phyloP scores from a whole-genome alignment of 495 filamentous ascomycete genomes.

The Bryoglossum gracile region DNA sequence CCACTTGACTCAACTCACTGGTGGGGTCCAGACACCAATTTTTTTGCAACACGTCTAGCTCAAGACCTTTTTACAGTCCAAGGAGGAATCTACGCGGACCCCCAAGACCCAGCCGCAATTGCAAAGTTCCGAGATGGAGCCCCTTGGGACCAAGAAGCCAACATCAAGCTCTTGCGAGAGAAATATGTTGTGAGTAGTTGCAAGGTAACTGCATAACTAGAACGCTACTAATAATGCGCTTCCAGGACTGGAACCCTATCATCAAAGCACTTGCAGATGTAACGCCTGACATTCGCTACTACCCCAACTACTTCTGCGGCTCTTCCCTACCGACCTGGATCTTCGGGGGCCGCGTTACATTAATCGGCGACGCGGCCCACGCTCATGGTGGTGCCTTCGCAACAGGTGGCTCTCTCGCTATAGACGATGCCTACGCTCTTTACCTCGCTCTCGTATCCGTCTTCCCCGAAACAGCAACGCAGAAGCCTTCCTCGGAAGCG shows the following conservation, averaged over 20 bases:
- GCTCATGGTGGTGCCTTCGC: slow-evolving; percentile 44
- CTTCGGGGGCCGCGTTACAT: slow-evolving; percentile 32
- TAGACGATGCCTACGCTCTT: slow-evolving; percentile 38
- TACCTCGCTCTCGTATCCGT: slow-evolving; percentile 24
- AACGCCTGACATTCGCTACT: slow-evolving; percentile 36
- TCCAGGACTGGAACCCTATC: slow-evolving; percentile 38
- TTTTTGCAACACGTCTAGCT: slow-evolving; percentile 42
- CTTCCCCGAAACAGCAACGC: slow-evolving; percentile 16
- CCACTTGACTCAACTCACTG: slow-evolving; percentile 41
- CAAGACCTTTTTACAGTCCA: slow-evolving; percentile 38
- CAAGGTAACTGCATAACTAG: background rate
- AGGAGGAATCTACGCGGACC: slow-evolving; percentile 37
- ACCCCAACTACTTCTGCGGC: slow-evolving; percentile 37
- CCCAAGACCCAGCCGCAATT: slow-evolving; percentile 20
- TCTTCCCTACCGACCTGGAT: slow-evolving; percentile 36
- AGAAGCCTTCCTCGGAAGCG: slow-evolving; percentile 19
- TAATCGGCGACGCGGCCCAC: slow-evolving; percentile 43
- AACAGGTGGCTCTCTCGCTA: slow-evolving; percentile 43
- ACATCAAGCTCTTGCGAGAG: slow-evolving; percentile 31
- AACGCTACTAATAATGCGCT: background rate
- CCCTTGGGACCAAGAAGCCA: slow-evolving; percentile 34
- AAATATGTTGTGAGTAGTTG: slow-evolving; percentile 25
- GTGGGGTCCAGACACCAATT: slow-evolving; percentile 41
- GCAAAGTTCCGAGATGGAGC: slow-evolving; percentile 32
- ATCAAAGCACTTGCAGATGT: slow-evolving; percentile 35